These are phyloP conservation scores for Pinus taeda DNA, from an alignment of 75 land plant species.

Conservation along the genomic window DNA sequence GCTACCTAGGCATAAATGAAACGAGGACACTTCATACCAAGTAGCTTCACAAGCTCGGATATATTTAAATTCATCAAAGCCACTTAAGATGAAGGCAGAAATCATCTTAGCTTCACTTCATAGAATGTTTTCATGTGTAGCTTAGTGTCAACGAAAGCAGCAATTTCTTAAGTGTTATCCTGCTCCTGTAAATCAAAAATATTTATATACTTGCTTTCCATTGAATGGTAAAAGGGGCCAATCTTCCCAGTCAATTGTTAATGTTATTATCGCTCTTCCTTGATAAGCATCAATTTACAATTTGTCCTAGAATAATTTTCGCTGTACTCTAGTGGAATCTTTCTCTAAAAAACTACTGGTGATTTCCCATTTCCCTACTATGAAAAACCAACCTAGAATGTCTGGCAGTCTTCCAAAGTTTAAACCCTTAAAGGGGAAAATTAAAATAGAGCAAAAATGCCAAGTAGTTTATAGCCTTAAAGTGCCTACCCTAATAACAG, in stretches of 20 bases:
- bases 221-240: not conserved
- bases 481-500: too few species aligned
- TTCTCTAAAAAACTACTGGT: too few species aligned
- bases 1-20: not conserved
- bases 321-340: too few species aligned
- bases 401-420: too few species aligned
- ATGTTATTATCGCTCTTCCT: not conserved
- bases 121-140: not conserved
- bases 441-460: too few species aligned
- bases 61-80: not conserved
- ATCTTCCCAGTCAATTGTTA: not conserved
- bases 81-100: not conserved
- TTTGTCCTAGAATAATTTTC: not conserved
- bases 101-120: not conserved
- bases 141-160: too few species aligned
- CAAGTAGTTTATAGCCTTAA: too few species aligned
- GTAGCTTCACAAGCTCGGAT: not conserved
- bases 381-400: too few species aligned
- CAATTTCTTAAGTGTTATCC: not conserved
- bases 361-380: too few species aligned
- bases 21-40: not conserved
- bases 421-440: too few species aligned
- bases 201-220: not conserved
- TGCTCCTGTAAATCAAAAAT: not conserved
- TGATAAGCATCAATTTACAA: not conserved